Evolutionary conservation across 164 flowering plant species (phyloP).

Genomic region (Sextonia rubra): DNA sequence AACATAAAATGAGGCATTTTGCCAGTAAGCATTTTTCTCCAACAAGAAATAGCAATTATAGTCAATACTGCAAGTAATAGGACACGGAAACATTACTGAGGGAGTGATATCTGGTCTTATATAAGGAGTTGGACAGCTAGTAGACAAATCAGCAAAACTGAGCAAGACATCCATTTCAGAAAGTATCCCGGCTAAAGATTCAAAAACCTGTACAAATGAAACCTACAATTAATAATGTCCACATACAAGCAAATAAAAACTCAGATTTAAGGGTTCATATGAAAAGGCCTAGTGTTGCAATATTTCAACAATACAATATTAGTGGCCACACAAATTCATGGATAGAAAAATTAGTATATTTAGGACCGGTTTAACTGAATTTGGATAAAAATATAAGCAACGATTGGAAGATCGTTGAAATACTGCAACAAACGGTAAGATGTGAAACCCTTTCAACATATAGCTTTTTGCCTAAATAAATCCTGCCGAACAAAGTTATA

Average conservation of each 20-base stretch:
- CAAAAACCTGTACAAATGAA: slow-evolving; percentile 68
- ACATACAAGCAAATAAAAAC: neutral
- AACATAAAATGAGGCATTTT: slow-evolving; percentile 9
- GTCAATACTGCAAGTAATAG: neutral
- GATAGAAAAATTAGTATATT: too few species aligned
- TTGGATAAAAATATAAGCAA: neutral
- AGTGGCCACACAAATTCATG: too few species aligned
- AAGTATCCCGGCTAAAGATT: slow-evolving; percentile 58
- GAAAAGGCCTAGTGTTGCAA: too few species aligned
- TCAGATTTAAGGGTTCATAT: neutral
- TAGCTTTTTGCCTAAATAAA: neutral
- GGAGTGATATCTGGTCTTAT: slow-evolving; percentile 79
- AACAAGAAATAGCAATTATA: slow-evolving; percentile 1
- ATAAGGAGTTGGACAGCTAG: slow-evolving; percentile 79
- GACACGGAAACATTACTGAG: slow-evolving; percentile 40
- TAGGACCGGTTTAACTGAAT: neutral
- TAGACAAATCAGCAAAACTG: slow-evolving; percentile 94
- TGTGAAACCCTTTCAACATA: neutral
- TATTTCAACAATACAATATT: too few species aligned
- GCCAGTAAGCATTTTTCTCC: neutral
- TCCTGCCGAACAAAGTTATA: slow-evolving; percentile 4
- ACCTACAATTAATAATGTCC: slow-evolving; percentile 8
- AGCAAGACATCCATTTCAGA: slow-evolving; percentile 96
- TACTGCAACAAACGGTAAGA: neutral
- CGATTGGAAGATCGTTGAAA: too few species aligned